Conservation (phyloP, 306 rosid genomes). For the Cucumis melo region DNA sequence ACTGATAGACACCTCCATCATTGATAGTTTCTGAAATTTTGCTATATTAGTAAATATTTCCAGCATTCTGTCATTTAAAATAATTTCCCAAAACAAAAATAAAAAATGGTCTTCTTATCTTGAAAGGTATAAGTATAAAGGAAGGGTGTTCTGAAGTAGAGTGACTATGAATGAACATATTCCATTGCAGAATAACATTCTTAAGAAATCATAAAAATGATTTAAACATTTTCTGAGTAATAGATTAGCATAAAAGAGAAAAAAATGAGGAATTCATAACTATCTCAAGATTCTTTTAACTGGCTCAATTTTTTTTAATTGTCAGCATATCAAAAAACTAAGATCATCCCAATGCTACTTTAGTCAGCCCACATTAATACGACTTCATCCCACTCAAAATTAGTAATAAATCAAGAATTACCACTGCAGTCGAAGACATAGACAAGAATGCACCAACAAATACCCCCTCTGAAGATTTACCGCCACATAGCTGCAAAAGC, state of each 20-base stretch:
- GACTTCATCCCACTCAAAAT: not conserved
- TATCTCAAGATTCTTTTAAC: not conserved
- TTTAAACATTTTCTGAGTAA: not conserved
- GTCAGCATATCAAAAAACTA: not conserved
- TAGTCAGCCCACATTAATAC: not conserved
- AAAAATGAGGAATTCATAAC: not conserved
- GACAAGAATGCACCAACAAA: slow-evolving; percentile 79
- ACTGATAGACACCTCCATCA: no score
- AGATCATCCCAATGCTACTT: not conserved
- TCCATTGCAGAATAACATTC: not conserved
- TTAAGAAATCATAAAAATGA: not conserved
- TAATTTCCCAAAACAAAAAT: no score
- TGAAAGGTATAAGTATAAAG: not conserved
- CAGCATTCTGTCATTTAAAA: no score
- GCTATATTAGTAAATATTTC: no score
- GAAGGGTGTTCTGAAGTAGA: not conserved
- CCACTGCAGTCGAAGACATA: slow-evolving; percentile 98
- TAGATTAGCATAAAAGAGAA: not conserved
- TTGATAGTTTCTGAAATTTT: no score
- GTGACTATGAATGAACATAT: not conserved
- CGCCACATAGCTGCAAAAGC: slow-evolving; percentile 85
- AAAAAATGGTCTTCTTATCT: not conserved
- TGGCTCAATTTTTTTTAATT: not conserved
- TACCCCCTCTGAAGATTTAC: slow-evolving; percentile 87
- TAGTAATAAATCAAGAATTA: slow-evolving; percentile 17